Evolutionary conservation across 2,329 filamentous ascomycete species (phyloP), one percentile per base, ranked within the genome.

Genomic region (Aspergillus caelatus): DNA sequence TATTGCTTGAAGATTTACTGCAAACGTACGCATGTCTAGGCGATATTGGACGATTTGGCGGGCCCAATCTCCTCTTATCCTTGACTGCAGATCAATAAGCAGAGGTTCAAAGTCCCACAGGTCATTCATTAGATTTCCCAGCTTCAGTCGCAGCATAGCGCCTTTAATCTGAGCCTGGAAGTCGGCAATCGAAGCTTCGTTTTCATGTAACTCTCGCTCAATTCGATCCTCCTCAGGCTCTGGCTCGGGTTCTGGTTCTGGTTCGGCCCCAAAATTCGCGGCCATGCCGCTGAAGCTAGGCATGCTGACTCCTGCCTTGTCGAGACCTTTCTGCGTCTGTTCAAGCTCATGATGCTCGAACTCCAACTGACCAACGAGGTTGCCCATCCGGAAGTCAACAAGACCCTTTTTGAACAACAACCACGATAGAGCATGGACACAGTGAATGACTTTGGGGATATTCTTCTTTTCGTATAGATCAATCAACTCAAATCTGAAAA

Each of bases 381-480:
- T 99, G 19, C 94, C 95, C 73, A 99, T 99, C 10, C 94, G 89
- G 78, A 99, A 98, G 74, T 94, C 91, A 45, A 98, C 91, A 66
- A 98, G 93, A 1, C 95, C 94, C 77, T 97, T 95, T 56, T 95
- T 90, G 78, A 92, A 97, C 12, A 99, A 84, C n/a, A 99, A 85
- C 93, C 94, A 99, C 76, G 94, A 98, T 21, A 99, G 83, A 0
- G 95, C 95, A 73, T 99, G 95, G 58, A 99, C 95, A 75, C 95
- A 99, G 81, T 99, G 96, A 66, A 99, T 99, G 75, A 98, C 96
- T 78, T 98, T 99, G 4, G 95, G 95, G 1, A 98, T 96, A 72
- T 99, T 99, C 81, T 99, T 99, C 84, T 98, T 99, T 79, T 99
- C 96, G 81, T 99, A 99, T 14, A 99, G 82, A 78, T 99, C 95